Base-by-base conservation (phyloP, 1,284 basidiomycete genomes). In the Ustilago tritici region DNA sequence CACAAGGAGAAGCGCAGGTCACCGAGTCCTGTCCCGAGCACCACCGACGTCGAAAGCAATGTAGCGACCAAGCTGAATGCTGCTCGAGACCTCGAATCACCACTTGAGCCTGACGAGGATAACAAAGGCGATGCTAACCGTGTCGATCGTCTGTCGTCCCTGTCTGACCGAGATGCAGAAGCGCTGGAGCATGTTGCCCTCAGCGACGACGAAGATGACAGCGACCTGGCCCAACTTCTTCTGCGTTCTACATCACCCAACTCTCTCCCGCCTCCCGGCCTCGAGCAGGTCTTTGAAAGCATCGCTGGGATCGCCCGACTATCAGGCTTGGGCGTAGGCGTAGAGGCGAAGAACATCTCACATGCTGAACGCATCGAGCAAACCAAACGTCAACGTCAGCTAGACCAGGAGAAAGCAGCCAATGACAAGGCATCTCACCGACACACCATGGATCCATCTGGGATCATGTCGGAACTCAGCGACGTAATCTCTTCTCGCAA, bases 221-320 rank as follows among this genome's bases (percentile, higher is more conserved):
- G 46, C 36, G 74, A 77, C 35, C 61, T 76, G 11, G 60, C 61
- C 4, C 58, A 59, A 12, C 56, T 78, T 36, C 71, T 78, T 17
- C 54, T 79, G 19, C 61, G 71, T 28, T 79, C 78, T 5, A 78
- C 83, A 2, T 78, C 78, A 31, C 72, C 83, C 5, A 58, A 75
- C 19, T 70, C 70, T 4, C 70, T 85, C 11, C 82, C 83, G 23
- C 76, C 78, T 17, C 79, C 80, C 0, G 83, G 82, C 7, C 58
- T 73, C 17, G 83, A 85, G 34, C 77, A 85, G 50, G 78, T 85
- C 43, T 85, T 80, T 47, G 84, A 85, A 56, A 74, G 78, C 61
- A 77, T 81, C 36, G 77, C 79, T 5, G 78, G 82, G 19, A 57
- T 69, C 57, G 74, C 71, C 9, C 58, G 65, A 23, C n/a, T 63